Conservation (phyloP, 345 rosid genomes). For the Hibiscus syriacus region DNA sequence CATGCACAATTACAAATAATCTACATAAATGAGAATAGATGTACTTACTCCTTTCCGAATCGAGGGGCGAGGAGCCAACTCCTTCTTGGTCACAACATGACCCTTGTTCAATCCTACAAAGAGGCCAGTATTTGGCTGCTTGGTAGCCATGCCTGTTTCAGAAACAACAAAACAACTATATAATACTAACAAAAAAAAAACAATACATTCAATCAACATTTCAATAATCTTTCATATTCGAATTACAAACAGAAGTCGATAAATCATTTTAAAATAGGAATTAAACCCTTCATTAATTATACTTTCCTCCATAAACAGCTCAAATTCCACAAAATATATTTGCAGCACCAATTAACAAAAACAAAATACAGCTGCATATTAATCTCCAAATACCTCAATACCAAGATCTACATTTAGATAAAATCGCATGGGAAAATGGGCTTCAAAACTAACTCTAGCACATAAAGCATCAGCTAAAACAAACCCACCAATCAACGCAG, state of each 20-base stretch:
- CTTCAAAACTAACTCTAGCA: background rate
- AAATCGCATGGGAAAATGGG: background rate
- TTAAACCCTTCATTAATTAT: background rate
- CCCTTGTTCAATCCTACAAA: conserved; percentile 64
- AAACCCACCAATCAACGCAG: background rate
- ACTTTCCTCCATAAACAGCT: background rate
- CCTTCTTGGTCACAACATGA: conserved; percentile 54
- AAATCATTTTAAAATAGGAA: background rate
- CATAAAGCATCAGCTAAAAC: background rate
- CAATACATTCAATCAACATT: background rate
- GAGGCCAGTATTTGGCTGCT: conserved; percentile 47
- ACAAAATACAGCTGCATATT: too few relatives aligned
- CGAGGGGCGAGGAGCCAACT: conserved; percentile 47
- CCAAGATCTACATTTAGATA: background rate
- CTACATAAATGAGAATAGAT: background rate
- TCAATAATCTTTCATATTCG: background rate
- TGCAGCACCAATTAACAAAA: too few relatives aligned
- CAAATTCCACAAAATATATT: background rate
- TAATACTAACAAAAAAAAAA: too few relatives aligned
- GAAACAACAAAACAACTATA: too few relatives aligned
- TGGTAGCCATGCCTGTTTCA: conserved; percentile 46
- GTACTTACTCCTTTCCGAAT: conserved; percentile 53
- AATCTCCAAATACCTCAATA: too few relatives aligned
- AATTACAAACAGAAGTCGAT: background rate
- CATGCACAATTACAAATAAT: background rate